Evolutionary conservation across 345 rosid species (phyloP), one percentile per base, ranked within the genome.

Genomic region (Citrus unshiu): DNA sequence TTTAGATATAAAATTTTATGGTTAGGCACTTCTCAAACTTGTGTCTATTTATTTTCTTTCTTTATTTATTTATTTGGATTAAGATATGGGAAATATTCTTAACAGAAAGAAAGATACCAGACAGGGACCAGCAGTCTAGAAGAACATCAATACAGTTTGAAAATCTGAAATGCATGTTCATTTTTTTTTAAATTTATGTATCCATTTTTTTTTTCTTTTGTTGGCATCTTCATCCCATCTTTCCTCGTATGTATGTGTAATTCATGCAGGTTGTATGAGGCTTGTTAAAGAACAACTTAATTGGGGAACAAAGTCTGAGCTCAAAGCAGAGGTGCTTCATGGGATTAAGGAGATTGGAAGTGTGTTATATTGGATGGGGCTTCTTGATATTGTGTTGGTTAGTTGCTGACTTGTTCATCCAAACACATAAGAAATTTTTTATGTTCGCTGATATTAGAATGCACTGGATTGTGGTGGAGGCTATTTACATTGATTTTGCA

Each of bases 281-380:
- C 89, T 96, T 43, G 89, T 93, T 71, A 94, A 91, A 87, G 99
- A 94, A 77, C 93, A 90, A 79, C 95, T 96, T 77, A 93, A 84
- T 68, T 96, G 98, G 98, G 98, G 95, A 34, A 77, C 91, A 75
- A 94, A 96, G 85, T 79, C 91, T 79, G 98, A 96, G 82, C 94
- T 94, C 83, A 96, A 91, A 85, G 89, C 92, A 73, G 97, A 94
- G 89, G 94, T 94, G 81, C 88, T 96, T 68, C 80, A 88, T 14
- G 98, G 98, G 73, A 94, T 94, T 72, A 96, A 94, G 82, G 98
- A 96, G 90, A 94, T 94, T 82, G 99, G 99, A 75, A 94, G 99
- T 81, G 90, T 94, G 40, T 83, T 96, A 76, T 96, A 96, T 64
- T 91, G 90, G 91, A 96, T 93, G 88, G 98, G 99, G 69, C 92